Evolutionary conservation across 78 protist species (phyloP), one percentile per base, ranked within the genome.

Genomic region (Planoprotostelium fungivorum): DNA sequence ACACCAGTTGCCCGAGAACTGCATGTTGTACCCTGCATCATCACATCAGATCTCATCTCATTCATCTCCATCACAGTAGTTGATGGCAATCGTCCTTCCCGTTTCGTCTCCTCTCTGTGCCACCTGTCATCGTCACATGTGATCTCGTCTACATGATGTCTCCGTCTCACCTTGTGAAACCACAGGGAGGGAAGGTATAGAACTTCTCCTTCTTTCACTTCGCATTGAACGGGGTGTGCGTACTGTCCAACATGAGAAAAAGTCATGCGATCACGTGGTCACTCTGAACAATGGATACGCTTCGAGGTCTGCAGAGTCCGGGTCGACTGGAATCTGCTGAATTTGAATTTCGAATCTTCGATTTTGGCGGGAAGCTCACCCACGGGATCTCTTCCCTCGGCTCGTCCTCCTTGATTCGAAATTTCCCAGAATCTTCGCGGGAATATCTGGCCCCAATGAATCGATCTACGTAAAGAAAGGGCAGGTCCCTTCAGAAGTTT

Each of bases 141-240:
- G 37, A 28, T 28, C 35, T 73, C 84, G 25, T 86, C 37, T 88
- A 87, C 35, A 37, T 37, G 0, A 35, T 87, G 84, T 84, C 29
- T 39, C 63, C 87, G 92, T 29, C 91, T 89, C 0, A 93, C 95
- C 25, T 92, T 28, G 31, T 93, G 95, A 29, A 87, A 93, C 38
- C 89, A 90, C 16, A 93, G 83, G 36, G 95, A 90, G 9, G 95
- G 95, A 36, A 93, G 35, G 29, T 93, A 93, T 0, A 93, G 86
- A 16, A 93, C 83, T 36, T 93, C 95, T 37, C 95, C 95, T 23
- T 35, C 95, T 28, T 93, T 16, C 9, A 92, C 94, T 37, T 84
- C 38, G 5, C 89, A 84, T 25, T 63, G 34, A n/a, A 92, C 36
- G 1, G 90, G 90, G 84, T 92, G 94, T 0, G 92, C 91, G 73